phyloP scores from a whole-genome alignment of 2,329 filamentous ascomycete species.

The Clonostachys chloroleuca region DNA sequence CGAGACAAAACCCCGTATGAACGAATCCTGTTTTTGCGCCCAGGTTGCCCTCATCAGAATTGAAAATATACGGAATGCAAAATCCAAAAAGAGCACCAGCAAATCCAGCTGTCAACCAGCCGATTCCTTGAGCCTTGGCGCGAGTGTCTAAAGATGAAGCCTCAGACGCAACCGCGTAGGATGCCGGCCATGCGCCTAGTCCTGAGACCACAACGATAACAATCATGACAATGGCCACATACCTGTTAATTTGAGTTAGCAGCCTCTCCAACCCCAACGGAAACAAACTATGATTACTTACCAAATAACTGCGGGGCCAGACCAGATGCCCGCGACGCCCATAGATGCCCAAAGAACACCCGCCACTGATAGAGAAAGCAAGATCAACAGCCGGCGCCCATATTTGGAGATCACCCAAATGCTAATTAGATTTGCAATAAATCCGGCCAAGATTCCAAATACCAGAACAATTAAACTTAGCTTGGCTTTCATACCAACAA shows the following conservation, averaged over 20 bases:
- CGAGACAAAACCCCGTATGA: constrained; percentile 26
- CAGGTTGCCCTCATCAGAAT: constrained; percentile 24
- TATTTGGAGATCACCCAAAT: constrained; percentile 35
- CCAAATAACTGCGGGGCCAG: background rate
- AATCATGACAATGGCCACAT: constrained; percentile 29
- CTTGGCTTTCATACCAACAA: constrained; percentile 22
- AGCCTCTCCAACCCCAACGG: background rate
- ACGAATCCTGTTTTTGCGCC: constrained; percentile 35
- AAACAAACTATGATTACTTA: background rate
- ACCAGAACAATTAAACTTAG: constrained; percentile 35
- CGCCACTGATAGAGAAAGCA: constrained; percentile 22
- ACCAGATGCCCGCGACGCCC: constrained; percentile 34
- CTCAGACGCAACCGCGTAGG: constrained; percentile 34
- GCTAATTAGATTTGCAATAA: constrained; percentile 34
- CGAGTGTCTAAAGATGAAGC: constrained; percentile 36
- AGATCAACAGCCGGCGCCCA: constrained; percentile 30
- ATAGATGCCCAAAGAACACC: constrained; percentile 34
- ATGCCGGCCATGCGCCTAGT: constrained; percentile 34
- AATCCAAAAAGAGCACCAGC: constrained; percentile 36
- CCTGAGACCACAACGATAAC: constrained; percentile 34
- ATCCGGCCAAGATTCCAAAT: constrained; percentile 36
- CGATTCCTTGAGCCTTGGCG: constrained; percentile 34
- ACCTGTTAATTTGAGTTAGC: constrained; percentile 6
- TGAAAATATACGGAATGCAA: constrained; percentile 39
- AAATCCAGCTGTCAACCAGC: constrained; percentile 33